Evolutionary conservation across 1,284 basidiomycete genomes (phyloP), one percentile per base, ranked within the genome.

Genomic region (Sanghuangporus weigelae): DNA sequence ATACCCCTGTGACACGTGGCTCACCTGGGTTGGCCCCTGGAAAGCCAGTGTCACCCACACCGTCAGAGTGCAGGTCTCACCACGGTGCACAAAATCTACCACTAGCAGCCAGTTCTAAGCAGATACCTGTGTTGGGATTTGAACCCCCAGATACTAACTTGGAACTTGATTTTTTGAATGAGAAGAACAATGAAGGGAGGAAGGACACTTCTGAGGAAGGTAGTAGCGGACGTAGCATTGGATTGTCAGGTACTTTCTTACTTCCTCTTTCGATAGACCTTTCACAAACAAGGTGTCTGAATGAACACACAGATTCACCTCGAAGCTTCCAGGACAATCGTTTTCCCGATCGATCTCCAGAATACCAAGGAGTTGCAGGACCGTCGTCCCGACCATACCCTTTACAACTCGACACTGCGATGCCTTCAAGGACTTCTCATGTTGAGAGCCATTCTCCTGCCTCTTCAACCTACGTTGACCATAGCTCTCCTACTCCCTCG

Each of bases 371-470:
- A 60, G 54, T 68, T 14, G 64, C 63, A 21, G 63, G 63, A 12
- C 64, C 71, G 31, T 73, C 74, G 56, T 72, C 74, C 11, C 76
- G 79, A 51, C 78, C 79, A 21, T 76, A 78, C 67, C 77, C 78
- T 35, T 76, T 80, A 48, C 79, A 83, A 64, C 75, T 83, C 14
- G 77, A 83, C 69, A 83, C 80, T 40, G 74, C 77, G 36, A 67
- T 78, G 62, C 72, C 73, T 66, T 68, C 72, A 48, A 78, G 79
- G 66, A 77, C 77, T 19, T 65, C 66, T 39, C 51, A 60, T n/a
- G 70, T 74, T 7, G 72, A 73, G 46, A 75, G 76, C 7, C 67
- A 75, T 10, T 86, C 86, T 54, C 84, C 86, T 40, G 79, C 81
- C 77, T 79, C 62, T 72, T 77, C 42, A 70, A 57, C 55, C 67